A percentile compares a stretch with the other conserved stretches of the same genome.
Evolutionary conservation across 768 basidiomycete genomes (phyloP).

Genomic region (Tricholoma matsutake): DNA sequence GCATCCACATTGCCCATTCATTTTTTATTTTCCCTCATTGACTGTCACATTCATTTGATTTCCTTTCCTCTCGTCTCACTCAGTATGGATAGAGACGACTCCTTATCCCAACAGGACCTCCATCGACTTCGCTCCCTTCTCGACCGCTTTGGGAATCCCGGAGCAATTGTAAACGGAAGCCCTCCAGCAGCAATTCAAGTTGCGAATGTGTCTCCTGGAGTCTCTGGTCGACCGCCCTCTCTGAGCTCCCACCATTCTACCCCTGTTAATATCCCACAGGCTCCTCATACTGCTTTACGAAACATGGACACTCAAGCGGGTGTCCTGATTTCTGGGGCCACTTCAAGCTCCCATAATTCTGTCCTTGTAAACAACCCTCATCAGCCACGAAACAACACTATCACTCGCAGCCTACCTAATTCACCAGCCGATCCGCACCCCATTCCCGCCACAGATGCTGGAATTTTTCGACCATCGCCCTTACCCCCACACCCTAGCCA

Average conservation of each 20-base stretch:
- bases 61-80: not conserved
- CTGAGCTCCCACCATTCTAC: not conserved
- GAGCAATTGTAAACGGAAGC: not conserved
- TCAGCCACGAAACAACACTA: not conserved
- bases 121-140: not conserved
- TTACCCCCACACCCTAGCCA: not conserved
- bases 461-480: not conserved
- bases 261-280: not conserved
- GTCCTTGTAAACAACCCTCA: not conserved
- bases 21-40: not conserved
- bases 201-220: not conserved
- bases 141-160: not conserved
- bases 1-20: not conserved
- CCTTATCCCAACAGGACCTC: not conserved
- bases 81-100: not conserved
- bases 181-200: not conserved
- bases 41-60: not conserved
- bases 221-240: not conserved
- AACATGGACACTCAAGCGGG: not conserved
- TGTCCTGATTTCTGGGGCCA: not conserved
- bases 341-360: not conserved
- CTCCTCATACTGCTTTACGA: not conserved
- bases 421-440: not conserved
- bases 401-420: not conserved
- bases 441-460: not conserved